phyloP scores from a whole-genome alignment of 225 moss, liverwort and hornwort species.

The Bryoerythrophyllum caledonicum region DNA sequence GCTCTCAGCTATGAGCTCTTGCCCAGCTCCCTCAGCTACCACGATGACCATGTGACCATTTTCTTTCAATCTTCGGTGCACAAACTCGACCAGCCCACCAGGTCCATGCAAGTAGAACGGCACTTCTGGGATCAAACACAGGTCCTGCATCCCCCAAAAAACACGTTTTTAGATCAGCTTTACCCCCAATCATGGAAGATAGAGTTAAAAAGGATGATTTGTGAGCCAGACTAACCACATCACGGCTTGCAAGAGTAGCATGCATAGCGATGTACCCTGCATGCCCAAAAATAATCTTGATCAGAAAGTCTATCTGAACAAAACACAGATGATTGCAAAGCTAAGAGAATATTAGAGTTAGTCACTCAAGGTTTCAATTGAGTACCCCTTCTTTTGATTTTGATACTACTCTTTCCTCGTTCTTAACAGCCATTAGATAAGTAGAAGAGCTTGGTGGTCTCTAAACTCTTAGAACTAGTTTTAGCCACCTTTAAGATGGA shows the following conservation, averaged over 20 bases:
- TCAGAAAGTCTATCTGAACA: background rate
- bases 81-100: slow-evolving; percentile 67
- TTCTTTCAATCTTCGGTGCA: slow-evolving; percentile 45
- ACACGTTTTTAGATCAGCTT: background rate
- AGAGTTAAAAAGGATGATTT: background rate
- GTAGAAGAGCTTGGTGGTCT: too few species aligned
- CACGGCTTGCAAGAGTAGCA: slow-evolving; percentile 79
- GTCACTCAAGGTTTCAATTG: too few species aligned
- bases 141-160: slow-evolving; percentile 44
- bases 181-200: background rate
- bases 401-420: too few species aligned
- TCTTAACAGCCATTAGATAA: too few species aligned
- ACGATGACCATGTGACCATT: slow-evolving; percentile 79
- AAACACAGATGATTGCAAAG: background rate
- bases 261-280: slow-evolving; percentile 80
- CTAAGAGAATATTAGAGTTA: background rate
- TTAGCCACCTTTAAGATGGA: too few species aligned
- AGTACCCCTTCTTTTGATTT: too few species aligned
- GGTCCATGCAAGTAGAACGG: slow-evolving; percentile 68
- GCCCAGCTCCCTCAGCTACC: slow-evolving; percentile 80
- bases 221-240: slow-evolving; percentile 52
- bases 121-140: slow-evolving; percentile 82
- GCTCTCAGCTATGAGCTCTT: slow-evolving; percentile 62
- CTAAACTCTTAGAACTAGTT: too few species aligned
- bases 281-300: background rate